Base-by-base conservation (phyloP, 192 early-diverging fungal genomes). In the Nowakowskiella sp. region DNA sequence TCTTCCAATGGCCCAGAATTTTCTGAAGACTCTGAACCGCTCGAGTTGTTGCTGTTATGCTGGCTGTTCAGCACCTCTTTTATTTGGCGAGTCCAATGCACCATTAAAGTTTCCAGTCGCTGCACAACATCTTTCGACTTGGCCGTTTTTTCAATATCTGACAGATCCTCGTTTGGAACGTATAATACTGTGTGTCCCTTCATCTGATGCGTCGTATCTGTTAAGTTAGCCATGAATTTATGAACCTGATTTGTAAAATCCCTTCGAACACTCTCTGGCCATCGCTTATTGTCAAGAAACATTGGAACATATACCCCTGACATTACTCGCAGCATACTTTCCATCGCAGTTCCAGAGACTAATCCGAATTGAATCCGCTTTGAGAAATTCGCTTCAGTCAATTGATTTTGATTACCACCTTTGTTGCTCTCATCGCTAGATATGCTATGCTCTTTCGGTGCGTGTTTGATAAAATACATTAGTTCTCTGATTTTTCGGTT, bases 41-140 rank as follows among this genome's bases (percentile, higher is more conserved):
- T 5, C 6, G 13, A 42, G 67, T 71, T 58, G 73, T 72, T 1
- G 69, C 70, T 13, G 55, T 47, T 71, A 57, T 82, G 79, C 49
- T 82, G 80, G 33, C 72, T 73, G 58, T 81, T 82, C 36, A 82
- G 64, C 43, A 82, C 80, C 31, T 82, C 80, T 54, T 82, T 82
- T 51, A 82, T 82, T 50, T 82, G 80, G 10, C 72, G 59, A 3
- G 78, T 82, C 80, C 80, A 82, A 58, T 82, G 80, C 24, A 82
- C 65, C 0, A 82, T 47, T 1, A 82, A 58, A 1, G 71, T 64
- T 51, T 82, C 80, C 6, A 81, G 57, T 0, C 80, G 60, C 46
- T 82, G 80, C 13, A 81, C 69, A 16, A 78, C 59, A 47, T 82
- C 79, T 51, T 81, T 81, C 7, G 62, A 4, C 30, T 73, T 73